phyloP scores from a whole-genome alignment of 352 stramenopile genomes.

The Pythium chondricola region DNA sequence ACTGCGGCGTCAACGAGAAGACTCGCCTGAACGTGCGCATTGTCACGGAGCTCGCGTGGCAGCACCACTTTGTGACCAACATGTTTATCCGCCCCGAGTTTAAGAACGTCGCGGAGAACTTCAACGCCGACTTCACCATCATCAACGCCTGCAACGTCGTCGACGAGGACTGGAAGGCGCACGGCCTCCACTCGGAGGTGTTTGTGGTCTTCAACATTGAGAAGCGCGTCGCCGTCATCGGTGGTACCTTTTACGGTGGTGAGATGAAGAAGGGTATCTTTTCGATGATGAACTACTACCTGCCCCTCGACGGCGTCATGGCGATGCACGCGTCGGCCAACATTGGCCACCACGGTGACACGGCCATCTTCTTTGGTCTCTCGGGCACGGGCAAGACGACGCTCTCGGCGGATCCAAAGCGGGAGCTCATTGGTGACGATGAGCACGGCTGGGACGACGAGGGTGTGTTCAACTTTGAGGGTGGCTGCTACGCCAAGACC shows the following conservation, averaged over 20 bases:
- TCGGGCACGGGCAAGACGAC: constrained; percentile 92
- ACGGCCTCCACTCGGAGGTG: constrained; percentile 49
- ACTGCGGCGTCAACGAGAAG: constrained; percentile 58
- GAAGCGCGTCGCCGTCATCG: constrained; percentile 50
- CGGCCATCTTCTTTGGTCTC: constrained; percentile 47
- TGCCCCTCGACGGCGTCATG: constrained; percentile 55
- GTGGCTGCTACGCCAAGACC: constrained; percentile 96
- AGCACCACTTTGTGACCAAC: constrained; percentile 67
- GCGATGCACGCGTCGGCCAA: constrained; percentile 58
- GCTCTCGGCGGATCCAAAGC: constrained; percentile 80
- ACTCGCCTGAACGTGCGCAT: constrained; percentile 51
- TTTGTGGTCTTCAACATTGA: constrained; percentile 73
- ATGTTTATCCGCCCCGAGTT: constrained; percentile 66
- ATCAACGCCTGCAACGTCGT: constrained; percentile 62
- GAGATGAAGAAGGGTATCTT: constrained; percentile 77
- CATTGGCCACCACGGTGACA: constrained; percentile 40
- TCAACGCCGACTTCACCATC: constrained; percentile 54
- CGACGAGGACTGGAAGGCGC: constrained; percentile 47
- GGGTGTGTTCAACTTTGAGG: constrained; percentile 97
- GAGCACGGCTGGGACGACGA: constrained; percentile 57
- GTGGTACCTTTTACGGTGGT: constrained; percentile 57
- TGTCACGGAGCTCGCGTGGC: constrained; percentile 52
- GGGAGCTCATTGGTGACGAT: constrained; percentile 93
- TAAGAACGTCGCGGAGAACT: constrained; percentile 36
- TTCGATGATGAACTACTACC: constrained; percentile 66